phyloP scores from a whole-genome alignment of 352 stramenopile species.

The Phytophthora cactorum region DNA sequence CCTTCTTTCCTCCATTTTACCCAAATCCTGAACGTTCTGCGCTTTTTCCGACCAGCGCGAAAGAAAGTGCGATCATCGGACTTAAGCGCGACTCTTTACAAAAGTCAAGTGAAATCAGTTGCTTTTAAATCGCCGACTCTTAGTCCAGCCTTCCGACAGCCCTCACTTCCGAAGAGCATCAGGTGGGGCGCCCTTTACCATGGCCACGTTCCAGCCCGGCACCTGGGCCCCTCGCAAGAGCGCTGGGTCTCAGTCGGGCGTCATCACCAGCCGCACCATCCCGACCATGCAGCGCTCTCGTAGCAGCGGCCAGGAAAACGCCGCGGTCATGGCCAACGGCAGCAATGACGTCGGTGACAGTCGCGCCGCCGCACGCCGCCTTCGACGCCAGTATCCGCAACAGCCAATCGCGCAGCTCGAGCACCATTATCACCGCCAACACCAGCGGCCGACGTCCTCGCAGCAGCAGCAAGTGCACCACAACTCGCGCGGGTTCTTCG shows the following conservation, averaged over 20 bases:
- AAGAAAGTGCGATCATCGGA: conserved; percentile 8
- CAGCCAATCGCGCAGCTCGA: conserved; percentile 44
- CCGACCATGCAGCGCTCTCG: conserved; percentile 28
- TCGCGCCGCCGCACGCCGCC: conserved; percentile 25
- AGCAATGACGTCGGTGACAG: conserved; percentile 12
- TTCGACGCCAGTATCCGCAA: conserved; percentile 35
- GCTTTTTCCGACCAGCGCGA: conserved; percentile 15
- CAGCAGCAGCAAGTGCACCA: conserved; percentile 2
- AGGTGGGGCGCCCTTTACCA: conserved; percentile 11
- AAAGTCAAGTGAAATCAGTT: conserved; percentile 19
- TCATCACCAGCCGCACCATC: conserved; percentile 23
- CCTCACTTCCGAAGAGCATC: conserved; percentile 10
- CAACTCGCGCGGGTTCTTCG: conserved; percentile 16
- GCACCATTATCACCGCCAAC: conserved; percentile 39
- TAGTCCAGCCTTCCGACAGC: conserved; percentile 14
- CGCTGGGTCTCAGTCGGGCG: neutral
- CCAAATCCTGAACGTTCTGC: conserved; percentile 49
- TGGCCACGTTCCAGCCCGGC: conserved; percentile 23
- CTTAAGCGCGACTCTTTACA: neutral
- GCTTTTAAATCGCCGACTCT: conserved; percentile 1
- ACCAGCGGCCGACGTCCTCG: conserved; percentile 17
- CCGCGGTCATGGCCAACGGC: conserved; percentile 11
- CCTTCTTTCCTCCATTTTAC: neutral
- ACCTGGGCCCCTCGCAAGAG: conserved; percentile 17
- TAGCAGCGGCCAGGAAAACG: conserved; percentile 28